phyloP scores from a whole-genome alignment of 805 yeast species.

The Nakazawaea wyomingensis region DNA sequence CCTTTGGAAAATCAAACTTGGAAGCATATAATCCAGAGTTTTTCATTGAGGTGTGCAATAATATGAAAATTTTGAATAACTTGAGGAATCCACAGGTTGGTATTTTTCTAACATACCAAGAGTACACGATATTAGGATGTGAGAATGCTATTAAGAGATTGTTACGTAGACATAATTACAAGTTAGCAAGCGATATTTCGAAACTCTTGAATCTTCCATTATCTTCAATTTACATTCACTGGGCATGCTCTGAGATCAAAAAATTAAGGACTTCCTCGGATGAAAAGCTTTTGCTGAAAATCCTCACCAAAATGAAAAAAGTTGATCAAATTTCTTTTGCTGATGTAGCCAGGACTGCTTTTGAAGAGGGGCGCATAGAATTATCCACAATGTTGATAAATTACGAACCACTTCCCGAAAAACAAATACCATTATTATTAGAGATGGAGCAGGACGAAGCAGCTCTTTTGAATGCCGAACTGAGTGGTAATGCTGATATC shows the following conservation, averaged over 20 bases:
- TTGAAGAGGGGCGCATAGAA: constrained; percentile 72
- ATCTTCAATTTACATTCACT: constrained; percentile 57
- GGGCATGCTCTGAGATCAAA: constrained; percentile 75
- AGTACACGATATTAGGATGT: constrained; percentile 48
- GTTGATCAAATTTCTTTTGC: constrained; percentile 46
- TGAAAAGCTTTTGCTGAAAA: constrained; percentile 43
- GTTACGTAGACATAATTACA: constrained; percentile 52
- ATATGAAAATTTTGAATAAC: constrained; percentile 63
- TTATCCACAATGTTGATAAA: constrained; percentile 65
- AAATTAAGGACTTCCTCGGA: constrained; percentile 52
- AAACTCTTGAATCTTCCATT: constrained; percentile 41
- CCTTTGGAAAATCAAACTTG: constrained; percentile 73
- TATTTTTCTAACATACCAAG: constrained; percentile 55
- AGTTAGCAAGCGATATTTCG: constrained; percentile 58
- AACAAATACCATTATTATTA: constrained; percentile 59
- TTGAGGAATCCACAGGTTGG: constrained; percentile 64
- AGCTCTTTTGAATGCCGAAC: constrained; percentile 65
- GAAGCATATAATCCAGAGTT: constrained; percentile 51
- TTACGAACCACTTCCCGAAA: constrained; percentile 58
- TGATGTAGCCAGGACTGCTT: constrained; percentile 58
- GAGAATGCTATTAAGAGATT: constrained; percentile 53
- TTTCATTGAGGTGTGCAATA: constrained; percentile 59
- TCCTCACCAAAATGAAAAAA: constrained; percentile 40
- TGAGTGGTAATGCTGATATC: constrained; percentile 55
- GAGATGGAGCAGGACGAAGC: constrained; percentile 67